Base-by-base conservation (phyloP, 1,284 basidiomycete species). In the Kalmanozyma brasiliensis region DNA sequence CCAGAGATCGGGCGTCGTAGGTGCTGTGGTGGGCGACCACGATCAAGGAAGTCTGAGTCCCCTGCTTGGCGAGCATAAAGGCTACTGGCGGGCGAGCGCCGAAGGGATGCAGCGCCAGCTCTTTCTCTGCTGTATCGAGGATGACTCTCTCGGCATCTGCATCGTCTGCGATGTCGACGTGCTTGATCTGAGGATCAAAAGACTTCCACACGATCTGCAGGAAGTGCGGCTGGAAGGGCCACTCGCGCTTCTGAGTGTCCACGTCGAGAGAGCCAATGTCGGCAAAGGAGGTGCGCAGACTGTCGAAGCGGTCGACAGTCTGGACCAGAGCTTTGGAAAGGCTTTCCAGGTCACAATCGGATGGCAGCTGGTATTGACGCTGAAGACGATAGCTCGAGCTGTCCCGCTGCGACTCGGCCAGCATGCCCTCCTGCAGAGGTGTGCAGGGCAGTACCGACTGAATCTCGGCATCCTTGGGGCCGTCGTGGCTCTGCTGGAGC, bases 371-470 rank as follows among this genome's bases (percentile, higher is more conserved):
- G 60, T 81, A 82, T 24, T 64, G 71, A 13, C 74, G 53, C 34
- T 73, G 66, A 19, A 77, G 61, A 52, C 77, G 74, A 52, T 78
- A 79, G 44, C 55, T 53, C 23, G 56, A 47, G 33, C 52, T 22
- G 38, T 76, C 72, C 16, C 73, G 56, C 32, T 70, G 52, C 13
- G 67, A 76, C 56, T 81, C 79, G 24, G 73, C 66, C n/a, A 81
- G 71, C 76, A 81, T 78, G 14, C 76, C 74, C 49, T 76, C 69
- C 44, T 81, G 79, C 16, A 78, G 36, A 6, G 74, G 60, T 6
- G 76, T 77, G 38, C 61, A 59, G 0, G 79, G 79, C 10, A 77
- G 49, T 13, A 78, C 42, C 8, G 52, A 36, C 26, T 49, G 51
- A n/a, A 59, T 42, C n/a, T 57, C 46, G 13, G 41, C 26, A 1